A percentile compares a stretch with the other conserved stretches of the same genome.
phyloP scores from a whole-genome alignment of 2,329 filamentous ascomycete genomes.

The Colletotrichum tropicale region DNA sequence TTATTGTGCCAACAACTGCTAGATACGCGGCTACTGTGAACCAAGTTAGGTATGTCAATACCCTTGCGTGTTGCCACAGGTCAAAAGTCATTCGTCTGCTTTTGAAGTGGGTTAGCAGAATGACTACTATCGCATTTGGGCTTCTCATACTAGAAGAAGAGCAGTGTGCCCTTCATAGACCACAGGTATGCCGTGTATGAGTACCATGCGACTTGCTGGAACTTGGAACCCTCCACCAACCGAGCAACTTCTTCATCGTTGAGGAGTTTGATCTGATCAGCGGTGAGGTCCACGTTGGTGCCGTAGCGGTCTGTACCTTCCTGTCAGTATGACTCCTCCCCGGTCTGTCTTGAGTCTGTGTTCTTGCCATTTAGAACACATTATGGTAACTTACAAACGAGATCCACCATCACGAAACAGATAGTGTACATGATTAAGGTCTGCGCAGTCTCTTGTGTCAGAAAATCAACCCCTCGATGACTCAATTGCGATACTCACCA shows the following conservation, averaged over 20 bases:
- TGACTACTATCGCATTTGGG: too few relatives aligned
- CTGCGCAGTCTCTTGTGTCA: not conserved
- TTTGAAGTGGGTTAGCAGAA: not conserved
- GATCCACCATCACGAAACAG: conserved; percentile 38
- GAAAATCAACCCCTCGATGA: not conserved
- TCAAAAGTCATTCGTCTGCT: conserved; percentile 30
- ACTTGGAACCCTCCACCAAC: conserved; percentile 35
- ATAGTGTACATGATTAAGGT: conserved; percentile 33
- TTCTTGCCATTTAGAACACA: not conserved
- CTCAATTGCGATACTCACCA: conserved; percentile 23
- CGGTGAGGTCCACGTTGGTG: conserved; percentile 2
- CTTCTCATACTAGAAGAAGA: conserved; percentile 26
- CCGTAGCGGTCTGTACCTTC: not conserved
- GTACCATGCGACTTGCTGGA: conserved; percentile 44
- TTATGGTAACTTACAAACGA: conserved; percentile 30
- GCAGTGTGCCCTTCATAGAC: conserved; percentile 33
- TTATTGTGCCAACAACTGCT: conserved; percentile 1
- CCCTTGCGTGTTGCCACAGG: conserved; percentile 22
- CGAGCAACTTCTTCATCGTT: conserved; percentile 30
- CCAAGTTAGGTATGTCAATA: not conserved
- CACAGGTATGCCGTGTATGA: conserved; percentile 40
- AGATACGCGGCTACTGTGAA: not conserved
- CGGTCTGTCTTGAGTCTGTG: not conserved
- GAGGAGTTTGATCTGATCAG: conserved; percentile 19
- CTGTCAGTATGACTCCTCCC: not conserved